Evolutionary conservation across 345 rosid genomes (phyloP), one percentile per base, ranked within the genome.

Genomic region (Dovyalis caffra): DNA sequence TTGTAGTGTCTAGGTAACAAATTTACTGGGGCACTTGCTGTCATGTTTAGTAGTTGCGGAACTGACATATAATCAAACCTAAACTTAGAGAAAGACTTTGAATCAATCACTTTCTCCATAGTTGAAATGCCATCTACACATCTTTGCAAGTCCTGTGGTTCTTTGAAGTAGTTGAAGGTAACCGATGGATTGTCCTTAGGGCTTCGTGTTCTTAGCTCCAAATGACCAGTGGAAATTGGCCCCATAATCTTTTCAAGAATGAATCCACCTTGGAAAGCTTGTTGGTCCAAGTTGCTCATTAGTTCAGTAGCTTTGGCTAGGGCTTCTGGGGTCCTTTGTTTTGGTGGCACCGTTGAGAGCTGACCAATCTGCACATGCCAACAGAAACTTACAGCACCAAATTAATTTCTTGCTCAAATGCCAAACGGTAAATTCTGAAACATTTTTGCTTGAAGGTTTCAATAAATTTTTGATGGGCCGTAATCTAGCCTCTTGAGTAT

Each of bases 271-370:
- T 58, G 35, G 62, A 75, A 78, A 8, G 82, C 85, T 57, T 35
- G 67, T 8, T 38, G 6, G 0, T 74, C 75, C 32, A 81, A 82
- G 58, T 15, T 60, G 11, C 74, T 16, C 83, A 79, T 83, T 51
- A 32, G 26, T 15, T 78, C 76, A 9, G 76, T 77, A 31, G 79
- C 82, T 18, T 68, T 75, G 15, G 71, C 77, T 8, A 85, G 62
- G 64, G 86, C 86, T 69, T 81, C 83, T 38, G 84, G 78, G 1
- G 83, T 83, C 43, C 86, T 80, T n/a, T 80, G 78, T 21, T 77
- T 85, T 4, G 85, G 88, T 9, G 86, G 85, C 23, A 81, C 70
- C 6, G 83, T 80, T 33, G 84, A 76, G 9, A 82, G 84, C 60
- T 82, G 86, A 25, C 84, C 85, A 65, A 79, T 75, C 85, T 82